A percentile compares a stretch with the other conserved stretches of the same genome.
Evolutionary conservation across 2,329 filamentous ascomycete genomes (phyloP).

Genomic region (Gnomoniopsis smithogilvyi): DNA sequence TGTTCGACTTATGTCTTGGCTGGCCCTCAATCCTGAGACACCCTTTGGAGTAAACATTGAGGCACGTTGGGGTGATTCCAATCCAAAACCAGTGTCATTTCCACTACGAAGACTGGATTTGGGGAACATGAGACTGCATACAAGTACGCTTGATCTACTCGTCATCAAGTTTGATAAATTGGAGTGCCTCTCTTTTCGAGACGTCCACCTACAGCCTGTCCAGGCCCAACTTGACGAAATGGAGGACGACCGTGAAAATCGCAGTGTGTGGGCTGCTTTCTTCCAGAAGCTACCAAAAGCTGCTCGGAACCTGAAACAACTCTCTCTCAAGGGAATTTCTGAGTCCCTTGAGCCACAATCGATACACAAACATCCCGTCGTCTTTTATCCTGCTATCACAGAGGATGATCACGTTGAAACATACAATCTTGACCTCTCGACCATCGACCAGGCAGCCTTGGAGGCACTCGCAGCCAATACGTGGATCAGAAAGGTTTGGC

Average conservation of each 20-base stretch:
- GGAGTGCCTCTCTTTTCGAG: neutral
- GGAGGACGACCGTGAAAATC: neutral
- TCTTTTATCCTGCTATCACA: too few relatives aligned
- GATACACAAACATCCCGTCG: too few relatives aligned
- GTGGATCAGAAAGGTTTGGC: neutral
- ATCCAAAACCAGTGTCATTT: constrained; percentile 6
- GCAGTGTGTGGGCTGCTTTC: constrained; percentile 7
- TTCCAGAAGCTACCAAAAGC: neutral
- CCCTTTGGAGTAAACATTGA: neutral
- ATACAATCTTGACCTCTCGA: neutral
- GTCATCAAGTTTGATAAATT: constrained; percentile 7
- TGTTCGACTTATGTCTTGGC: constrained; percentile 36
- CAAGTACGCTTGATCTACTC: neutral
- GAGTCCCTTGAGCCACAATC: too few relatives aligned
- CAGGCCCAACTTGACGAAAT: neutral
- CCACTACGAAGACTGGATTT: constrained; percentile 10
- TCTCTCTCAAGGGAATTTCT: neutral
- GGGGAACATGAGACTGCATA: neutral
- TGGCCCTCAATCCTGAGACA: constrained; percentile 24
- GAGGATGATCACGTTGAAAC: too few relatives aligned
- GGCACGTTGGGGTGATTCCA: neutral
- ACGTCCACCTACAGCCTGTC: neutral
- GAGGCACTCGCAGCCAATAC: neutral
- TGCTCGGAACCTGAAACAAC: neutral
- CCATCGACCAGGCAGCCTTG: neutral